These are phyloP conservation scores for Beauveria scarabaeidicola DNA, from an alignment of 2,329 filamentous ascomycete genomes.

Conservation along the genomic window DNA sequence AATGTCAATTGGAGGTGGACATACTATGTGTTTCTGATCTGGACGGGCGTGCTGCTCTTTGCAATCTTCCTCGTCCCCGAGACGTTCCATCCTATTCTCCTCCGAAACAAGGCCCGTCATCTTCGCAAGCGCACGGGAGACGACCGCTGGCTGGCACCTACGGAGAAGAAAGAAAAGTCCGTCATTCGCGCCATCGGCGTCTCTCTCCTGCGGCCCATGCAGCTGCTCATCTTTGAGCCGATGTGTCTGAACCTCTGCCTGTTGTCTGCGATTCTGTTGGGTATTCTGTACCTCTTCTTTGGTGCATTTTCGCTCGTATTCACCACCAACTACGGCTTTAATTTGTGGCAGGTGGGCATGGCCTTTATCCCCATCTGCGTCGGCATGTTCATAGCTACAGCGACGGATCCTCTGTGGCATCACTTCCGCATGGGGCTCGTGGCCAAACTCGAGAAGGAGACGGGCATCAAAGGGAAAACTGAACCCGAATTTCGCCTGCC, in stretches of 20 bases:
- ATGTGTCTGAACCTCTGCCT: conserved; percentile 80
- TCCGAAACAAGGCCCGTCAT: conserved; percentile 62
- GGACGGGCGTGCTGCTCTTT: conserved; percentile 57
- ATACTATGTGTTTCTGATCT: conserved; percentile 79
- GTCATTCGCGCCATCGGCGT: conserved; percentile 51
- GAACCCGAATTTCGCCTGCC: conserved; percentile 86
- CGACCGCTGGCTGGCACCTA: conserved; percentile 64
- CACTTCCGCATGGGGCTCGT: conserved; percentile 51
- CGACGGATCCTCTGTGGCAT: conserved; percentile 58
- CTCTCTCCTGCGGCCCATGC: conserved; percentile 62
- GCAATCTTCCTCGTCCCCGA: conserved; percentile 70
- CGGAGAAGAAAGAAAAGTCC: conserved; percentile 64
- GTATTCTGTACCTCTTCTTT: conserved; percentile 85
- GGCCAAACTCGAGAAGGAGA: conserved; percentile 40
- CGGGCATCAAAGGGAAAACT: conserved; percentile 46
- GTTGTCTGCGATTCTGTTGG: conserved; percentile 76
- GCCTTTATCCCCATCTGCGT: conserved; percentile 65
- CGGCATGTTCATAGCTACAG: conserved; percentile 58
- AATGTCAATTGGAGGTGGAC: conserved; percentile 70
- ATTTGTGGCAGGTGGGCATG: conserved; percentile 70
- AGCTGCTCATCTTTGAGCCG: conserved; percentile 71
- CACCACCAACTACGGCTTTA: conserved; percentile 62
- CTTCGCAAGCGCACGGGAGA: conserved; percentile 72
- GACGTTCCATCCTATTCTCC: conserved; percentile 71
- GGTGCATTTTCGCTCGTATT: conserved; percentile 82